Conservation (phyloP, 331 rosid genomes). For the Acacia concinna region DNA sequence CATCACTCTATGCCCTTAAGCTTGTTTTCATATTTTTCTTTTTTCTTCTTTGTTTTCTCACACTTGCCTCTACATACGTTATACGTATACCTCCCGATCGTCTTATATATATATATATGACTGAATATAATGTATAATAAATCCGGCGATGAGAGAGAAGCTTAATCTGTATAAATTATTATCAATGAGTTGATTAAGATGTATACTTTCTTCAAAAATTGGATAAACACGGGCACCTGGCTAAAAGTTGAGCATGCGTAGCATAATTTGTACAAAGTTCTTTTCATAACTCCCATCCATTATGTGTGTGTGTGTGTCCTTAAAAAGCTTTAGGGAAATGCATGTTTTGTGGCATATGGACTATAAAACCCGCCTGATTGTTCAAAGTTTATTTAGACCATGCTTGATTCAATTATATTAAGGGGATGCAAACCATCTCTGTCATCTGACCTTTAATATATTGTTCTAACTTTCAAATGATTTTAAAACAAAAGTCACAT, state of each 20-base stretch:
- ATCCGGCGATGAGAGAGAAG: neutral
- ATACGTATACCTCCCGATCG: neutral
- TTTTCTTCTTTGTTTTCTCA: constrained; percentile 9
- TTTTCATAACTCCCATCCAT: too few relatives aligned
- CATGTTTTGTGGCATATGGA: too few relatives aligned
- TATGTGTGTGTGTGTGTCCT: too few relatives aligned
- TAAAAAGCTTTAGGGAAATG: too few relatives aligned
- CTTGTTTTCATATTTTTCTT: neutral
- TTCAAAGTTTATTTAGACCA: neutral
- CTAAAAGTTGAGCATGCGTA: too few relatives aligned
- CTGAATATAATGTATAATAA: neutral
- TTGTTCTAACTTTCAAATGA: neutral
- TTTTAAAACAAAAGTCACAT: neutral
- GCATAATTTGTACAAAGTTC: too few relatives aligned
- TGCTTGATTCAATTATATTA: neutral
- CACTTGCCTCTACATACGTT: neutral
- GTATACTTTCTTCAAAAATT: neutral
- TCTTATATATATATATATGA: too few relatives aligned
- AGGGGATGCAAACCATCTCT: neutral
- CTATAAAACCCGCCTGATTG: too few relatives aligned
- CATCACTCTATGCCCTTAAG: neutral
- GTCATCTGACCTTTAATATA: neutral
- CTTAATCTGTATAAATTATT: too few relatives aligned
- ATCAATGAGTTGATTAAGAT: neutral
- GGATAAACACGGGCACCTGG: too few relatives aligned